A percentile compares a stretch with the other conserved stretches of the same genome.
Conservation (phyloP, 2,329 filamentous ascomycete genomes). For the Neocucurbitaria cava region DNA sequence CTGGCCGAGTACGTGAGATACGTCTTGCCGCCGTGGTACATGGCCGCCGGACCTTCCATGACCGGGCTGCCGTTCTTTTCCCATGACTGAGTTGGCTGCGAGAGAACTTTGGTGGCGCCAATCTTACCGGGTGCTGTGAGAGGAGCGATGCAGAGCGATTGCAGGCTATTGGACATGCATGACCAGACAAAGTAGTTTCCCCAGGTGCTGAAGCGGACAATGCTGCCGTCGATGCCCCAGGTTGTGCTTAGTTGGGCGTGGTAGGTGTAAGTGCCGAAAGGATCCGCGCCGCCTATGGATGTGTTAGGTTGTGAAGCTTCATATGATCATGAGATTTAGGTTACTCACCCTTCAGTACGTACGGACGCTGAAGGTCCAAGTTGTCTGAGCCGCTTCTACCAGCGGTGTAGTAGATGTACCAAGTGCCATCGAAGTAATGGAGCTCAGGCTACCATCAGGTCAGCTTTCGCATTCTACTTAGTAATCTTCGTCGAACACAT, state of each 20-base stretch:
- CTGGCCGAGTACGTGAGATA: conserved; percentile 63
- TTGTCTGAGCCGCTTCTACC: conserved; percentile 50
- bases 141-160: conserved; percentile 52
- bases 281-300: conserved; percentile 56
- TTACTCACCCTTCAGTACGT: conserved; percentile 60
- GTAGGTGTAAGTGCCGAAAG: conserved; percentile 62
- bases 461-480: not conserved
- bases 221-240: conserved; percentile 59
- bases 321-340: not conserved
- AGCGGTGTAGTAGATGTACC: conserved; percentile 67
- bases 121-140: conserved; percentile 53
- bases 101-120: conserved; percentile 58
- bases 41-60: conserved; percentile 62
- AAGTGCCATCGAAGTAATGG: conserved; percentile 56
- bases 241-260: conserved; percentile 55
- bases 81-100: conserved; percentile 59
- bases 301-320: not conserved
- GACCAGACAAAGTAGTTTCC: conserved; percentile 64
- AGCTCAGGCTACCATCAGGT: conserved; percentile 53
- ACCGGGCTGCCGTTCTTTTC: conserved; percentile 60
- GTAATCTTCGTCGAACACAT: conserved; percentile 2
- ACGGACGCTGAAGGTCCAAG: conserved; percentile 58
- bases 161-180: conserved; percentile 56
- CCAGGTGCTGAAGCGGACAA: conserved; percentile 57
- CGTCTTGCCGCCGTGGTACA: conserved; percentile 62